A percentile compares a stretch with the other conserved stretches of the same genome.
Evolutionary conservation across 495 filamentous ascomycete genomes (phyloP).

Genomic region (Penicillium chermesinum): DNA sequence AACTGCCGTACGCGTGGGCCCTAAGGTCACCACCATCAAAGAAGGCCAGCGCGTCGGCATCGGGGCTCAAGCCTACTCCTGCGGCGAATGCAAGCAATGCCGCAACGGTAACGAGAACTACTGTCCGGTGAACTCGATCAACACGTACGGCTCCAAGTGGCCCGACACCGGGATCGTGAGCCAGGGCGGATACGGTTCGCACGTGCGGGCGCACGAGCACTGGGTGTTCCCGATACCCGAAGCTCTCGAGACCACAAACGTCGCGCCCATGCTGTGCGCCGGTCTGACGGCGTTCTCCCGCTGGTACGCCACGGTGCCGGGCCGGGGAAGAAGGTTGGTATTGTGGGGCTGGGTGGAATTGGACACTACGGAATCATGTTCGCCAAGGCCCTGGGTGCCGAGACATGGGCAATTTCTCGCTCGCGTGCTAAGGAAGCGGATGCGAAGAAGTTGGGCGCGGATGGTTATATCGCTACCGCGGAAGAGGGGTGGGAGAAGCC

Average conservation of each 20-base stretch:
- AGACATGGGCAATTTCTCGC: conserved; percentile 66
- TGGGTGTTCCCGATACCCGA: conserved; percentile 76
- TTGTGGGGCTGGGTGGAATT: conserved; percentile 74
- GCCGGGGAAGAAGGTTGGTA: conserved; percentile 75
- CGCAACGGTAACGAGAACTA: conserved; percentile 74
- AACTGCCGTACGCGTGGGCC: conserved; percentile 63
- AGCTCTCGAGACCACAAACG: conserved; percentile 56
- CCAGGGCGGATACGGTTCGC: conserved; percentile 63
- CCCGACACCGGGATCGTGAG: conserved; percentile 55
- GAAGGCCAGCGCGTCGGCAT: conserved; percentile 75
- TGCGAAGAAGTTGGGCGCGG: conserved; percentile 63
- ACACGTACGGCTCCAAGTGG: conserved; percentile 64
- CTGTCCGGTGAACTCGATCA: conserved; percentile 56
- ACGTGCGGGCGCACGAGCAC: conserved; percentile 72
- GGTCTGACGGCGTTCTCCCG: conserved; percentile 79
- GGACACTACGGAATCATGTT: conserved; percentile 71
- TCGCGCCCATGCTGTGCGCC: conserved; percentile 87
- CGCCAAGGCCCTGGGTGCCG: conserved; percentile 64
- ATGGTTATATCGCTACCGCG: conserved; percentile 63
- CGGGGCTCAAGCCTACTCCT: conserved; percentile 70
- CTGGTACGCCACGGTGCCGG: conserved; percentile 69
- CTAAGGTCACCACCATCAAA: conserved; percentile 60
- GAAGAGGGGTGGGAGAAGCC: conserved; percentile 59
- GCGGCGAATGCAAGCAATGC: conserved; percentile 64
- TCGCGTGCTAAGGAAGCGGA: conserved; percentile 64